These are phyloP conservation scores for Caryopteris hybrid DNA, from an alignment of 305 asterid species.

Conservation along the genomic window DNA sequence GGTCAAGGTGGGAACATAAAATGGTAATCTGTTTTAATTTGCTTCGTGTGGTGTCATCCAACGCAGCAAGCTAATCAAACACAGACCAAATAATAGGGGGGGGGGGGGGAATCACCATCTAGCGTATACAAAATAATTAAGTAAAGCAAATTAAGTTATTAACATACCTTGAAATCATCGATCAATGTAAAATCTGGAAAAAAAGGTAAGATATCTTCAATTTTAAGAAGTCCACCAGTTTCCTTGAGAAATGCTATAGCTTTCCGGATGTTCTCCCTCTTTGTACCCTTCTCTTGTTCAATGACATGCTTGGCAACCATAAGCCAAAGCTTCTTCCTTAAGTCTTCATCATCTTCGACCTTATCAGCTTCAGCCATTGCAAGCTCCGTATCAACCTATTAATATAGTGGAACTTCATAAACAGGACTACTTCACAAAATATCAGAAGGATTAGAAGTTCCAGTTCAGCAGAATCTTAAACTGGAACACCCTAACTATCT, in stretches of 20 bases:
- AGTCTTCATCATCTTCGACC: conserved; percentile 97
- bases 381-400: conserved; percentile 91
- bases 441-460: not conserved
- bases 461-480: not conserved
- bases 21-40: not conserved
- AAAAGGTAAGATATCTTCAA: conserved; percentile 95
- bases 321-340: conserved; percentile 96
- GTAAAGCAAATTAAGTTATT: conserved; percentile 8
- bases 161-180: conserved; percentile 86
- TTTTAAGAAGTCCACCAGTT: conserved; percentile 93
- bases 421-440: conserved; percentile 1
- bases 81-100: not conserved
- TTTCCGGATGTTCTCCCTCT: conserved; percentile 95
- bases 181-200: conserved; percentile 95
- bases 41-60: not conserved
- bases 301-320: conserved; percentile 98
- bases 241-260: conserved; percentile 99
- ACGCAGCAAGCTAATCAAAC: conserved; percentile 1
- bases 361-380: conserved; percentile 99
- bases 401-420: conserved; percentile 15
- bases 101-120: not conserved
- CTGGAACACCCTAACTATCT: no score
- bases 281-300: conserved; percentile 94
- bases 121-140: not conserved
- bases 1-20: not conserved